Evolutionary conservation across 2,329 filamentous ascomycete species (phyloP), one percentile per base, ranked within the genome.

Genomic region (Ophiostoma piceae): DNA sequence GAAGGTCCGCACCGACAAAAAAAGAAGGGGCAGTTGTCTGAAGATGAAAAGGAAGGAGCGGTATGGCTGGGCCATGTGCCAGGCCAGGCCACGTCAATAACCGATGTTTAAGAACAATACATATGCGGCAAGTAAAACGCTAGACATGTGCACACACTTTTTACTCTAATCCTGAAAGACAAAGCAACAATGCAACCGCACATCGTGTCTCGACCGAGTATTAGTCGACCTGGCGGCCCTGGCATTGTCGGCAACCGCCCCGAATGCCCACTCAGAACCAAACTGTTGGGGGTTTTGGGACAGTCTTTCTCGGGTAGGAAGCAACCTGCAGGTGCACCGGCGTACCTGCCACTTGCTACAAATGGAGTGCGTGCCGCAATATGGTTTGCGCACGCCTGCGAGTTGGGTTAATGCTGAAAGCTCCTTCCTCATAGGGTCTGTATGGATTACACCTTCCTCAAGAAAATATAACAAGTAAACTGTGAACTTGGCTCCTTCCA

Each of bases 181-280:
- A 37, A 37, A 64, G 16, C 35, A 35, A 22, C 62, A 19, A 39
- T 65, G 62, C 60, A 64, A 37, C 60, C 32, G 11, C 51, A 22
- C 22, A 57, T 14, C 51, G 12, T 26, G 26, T 62, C 57, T 62
- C 26, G 57, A 32, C 26, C 57, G 7, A 12, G 54, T 32, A n/a
- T 12, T 29, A 35, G 60, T 35, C 60, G 60, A 19, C 60, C 32
- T 43, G 41, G 41, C 3, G 41, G 41, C 41, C 60, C 32, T 64
- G 60, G 16, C 32, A 37, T 29, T 39, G 60, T 35, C 62, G 35
- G 62, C 62, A 65, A 65, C 32, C 35, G 62, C 62, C 32, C 62
- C 62, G 35, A 39, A 65, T 41, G 62, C 22, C 35, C 62, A 65
- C 62, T 26, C 62, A 65, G 62, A 65, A 65, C 62, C 62, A 65